Percentiles rank a stretch among this genome's conserved stretches.
phyloP scores from a whole-genome alignment of 352 stramenopile species.

The Phytophthora constricta region DNA sequence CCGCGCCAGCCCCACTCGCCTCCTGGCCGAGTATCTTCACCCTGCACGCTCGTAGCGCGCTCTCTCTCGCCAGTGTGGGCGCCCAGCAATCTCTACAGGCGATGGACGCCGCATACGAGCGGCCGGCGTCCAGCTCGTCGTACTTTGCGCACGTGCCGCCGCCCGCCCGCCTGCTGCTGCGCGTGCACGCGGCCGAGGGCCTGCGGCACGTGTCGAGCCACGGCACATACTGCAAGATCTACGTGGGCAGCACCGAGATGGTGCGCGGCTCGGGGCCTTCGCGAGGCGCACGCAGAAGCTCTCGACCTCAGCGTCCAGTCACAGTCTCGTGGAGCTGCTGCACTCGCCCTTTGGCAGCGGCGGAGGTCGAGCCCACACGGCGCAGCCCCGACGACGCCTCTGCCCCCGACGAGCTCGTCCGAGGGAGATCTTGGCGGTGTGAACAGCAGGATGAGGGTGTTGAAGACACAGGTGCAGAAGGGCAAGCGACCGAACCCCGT shows the following conservation, averaged over 20 bases:
- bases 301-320: constrained; percentile 28
- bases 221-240: constrained; percentile 78
- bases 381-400: constrained; percentile 15
- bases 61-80: constrained; percentile 15
- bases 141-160: constrained; percentile 35
- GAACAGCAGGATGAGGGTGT: constrained; percentile 38
- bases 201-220: constrained; percentile 72
- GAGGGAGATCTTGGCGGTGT: constrained; percentile 21
- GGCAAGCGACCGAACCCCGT: constrained; percentile 50
- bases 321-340: constrained; percentile 33
- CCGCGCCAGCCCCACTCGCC: constrained; percentile 18
- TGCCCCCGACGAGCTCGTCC: constrained; percentile 25
- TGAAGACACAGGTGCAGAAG: constrained; percentile 78
- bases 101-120: constrained; percentile 35
- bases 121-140: constrained; percentile 43
- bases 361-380: constrained; percentile 14
- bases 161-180: constrained; percentile 58
- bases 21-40: constrained; percentile 19
- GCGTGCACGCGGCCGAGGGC: constrained; percentile 66
- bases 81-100: constrained; percentile 12
- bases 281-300: constrained; percentile 46
- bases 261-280: constrained; percentile 46
- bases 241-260: constrained; percentile 63
- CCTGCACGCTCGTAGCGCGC: neutral
- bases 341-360: constrained; percentile 24